These are phyloP conservation scores for Capsicum baccatum DNA, from an alignment of 257 asterid species.

Conservation along the genomic window DNA sequence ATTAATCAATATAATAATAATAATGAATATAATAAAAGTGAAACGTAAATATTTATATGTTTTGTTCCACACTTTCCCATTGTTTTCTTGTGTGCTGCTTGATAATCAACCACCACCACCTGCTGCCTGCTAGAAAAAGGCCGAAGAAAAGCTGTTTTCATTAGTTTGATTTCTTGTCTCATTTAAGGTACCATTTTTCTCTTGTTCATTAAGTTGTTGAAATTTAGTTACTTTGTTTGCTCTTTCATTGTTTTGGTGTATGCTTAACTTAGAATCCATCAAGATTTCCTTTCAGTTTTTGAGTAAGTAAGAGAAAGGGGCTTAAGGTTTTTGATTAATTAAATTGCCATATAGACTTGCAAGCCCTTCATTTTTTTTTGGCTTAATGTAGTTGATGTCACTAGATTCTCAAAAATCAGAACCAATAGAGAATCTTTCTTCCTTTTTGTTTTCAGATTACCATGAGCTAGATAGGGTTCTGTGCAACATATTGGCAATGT, in stretches of 20 bases:
- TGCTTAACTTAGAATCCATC: background rate
- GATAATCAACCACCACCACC: background rate
- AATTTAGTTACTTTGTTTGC: background rate
- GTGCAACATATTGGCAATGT: background rate
- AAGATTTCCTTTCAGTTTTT: background rate
- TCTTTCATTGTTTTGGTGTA: background rate
- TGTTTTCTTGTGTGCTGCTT: background rate
- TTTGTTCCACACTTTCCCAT: background rate
- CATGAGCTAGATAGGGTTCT: background rate
- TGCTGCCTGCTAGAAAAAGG: background rate
- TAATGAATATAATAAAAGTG: background rate
- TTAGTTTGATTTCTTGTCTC: background rate
- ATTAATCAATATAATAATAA: conserved; percentile 4
- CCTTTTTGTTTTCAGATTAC: background rate
- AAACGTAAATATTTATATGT: background rate
- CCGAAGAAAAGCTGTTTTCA: background rate
- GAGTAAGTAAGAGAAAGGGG: background rate
- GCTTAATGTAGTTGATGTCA: background rate
- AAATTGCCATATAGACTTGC: background rate
- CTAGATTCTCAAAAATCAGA: background rate
- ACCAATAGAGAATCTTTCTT: background rate
- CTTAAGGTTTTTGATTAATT: background rate
- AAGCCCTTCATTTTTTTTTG: background rate
- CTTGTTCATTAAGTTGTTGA: background rate
- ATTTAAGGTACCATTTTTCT: background rate